Evolutionary conservation across 2,329 filamentous ascomycete genomes (phyloP).

Genomic region (Pestalotiopsis sp.): DNA sequence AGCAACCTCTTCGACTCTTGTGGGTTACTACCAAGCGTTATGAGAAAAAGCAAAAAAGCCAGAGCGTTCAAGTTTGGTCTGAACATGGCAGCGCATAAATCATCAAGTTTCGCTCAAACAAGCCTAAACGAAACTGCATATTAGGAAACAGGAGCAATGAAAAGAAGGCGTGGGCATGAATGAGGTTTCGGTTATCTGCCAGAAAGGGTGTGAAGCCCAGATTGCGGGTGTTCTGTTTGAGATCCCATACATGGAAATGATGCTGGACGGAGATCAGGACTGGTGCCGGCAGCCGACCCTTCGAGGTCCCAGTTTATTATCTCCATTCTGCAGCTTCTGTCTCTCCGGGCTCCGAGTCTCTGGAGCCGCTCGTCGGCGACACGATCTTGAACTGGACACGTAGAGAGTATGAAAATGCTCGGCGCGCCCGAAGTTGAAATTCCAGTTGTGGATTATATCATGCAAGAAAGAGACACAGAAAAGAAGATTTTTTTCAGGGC

Average conservation of each 20-base stretch:
- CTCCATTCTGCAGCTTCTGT: not conserved
- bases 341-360: not conserved
- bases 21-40: no score
- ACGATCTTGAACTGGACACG: not conserved
- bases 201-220: not conserved
- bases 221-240: not conserved
- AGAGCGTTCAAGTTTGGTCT: not conserved
- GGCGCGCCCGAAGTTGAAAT: not conserved
- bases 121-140: conserved; percentile 1
- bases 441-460: not conserved
- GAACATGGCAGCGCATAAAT: not conserved
- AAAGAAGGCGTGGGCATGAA: not conserved
- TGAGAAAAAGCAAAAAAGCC: not conserved
- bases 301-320: not conserved
- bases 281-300: not conserved
- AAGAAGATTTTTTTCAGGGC: not conserved
- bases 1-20: not conserved
- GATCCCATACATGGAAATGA: not conserved
- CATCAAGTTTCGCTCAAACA: conserved; percentile 6
- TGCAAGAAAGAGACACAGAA: not conserved
- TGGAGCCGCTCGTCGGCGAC: not conserved
- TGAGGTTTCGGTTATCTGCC: not conserved
- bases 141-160: not conserved
- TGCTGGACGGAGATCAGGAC: conserved; percentile 3
- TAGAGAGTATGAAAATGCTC: not conserved